These are phyloP conservation scores for Termitomyces sp. DNA, from an alignment of 768 basidiomycete genomes.

Conservation along the genomic window DNA sequence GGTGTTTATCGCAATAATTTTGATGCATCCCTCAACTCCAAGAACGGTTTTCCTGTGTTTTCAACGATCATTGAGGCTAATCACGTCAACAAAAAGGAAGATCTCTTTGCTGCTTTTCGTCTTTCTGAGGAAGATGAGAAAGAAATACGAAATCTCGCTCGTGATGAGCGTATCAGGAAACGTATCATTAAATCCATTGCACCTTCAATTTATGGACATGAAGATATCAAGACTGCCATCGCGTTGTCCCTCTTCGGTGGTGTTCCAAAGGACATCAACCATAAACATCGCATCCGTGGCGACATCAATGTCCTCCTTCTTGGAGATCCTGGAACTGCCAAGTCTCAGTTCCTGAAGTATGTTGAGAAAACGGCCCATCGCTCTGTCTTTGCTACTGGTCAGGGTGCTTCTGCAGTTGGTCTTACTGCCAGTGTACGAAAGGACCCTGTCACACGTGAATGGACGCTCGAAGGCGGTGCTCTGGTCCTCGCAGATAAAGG, in stretches of 20 bases:
- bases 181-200: constrained; percentile 98
- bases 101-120: constrained; percentile 96
- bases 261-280: constrained; percentile 92
- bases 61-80: constrained; percentile 98
- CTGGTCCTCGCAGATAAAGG: constrained; percentile 99
- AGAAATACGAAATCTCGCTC: constrained; percentile 82
- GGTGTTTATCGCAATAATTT: constrained; percentile 99
- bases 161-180: constrained; percentile 93
- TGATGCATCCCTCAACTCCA: constrained; percentile 95
- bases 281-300: constrained; percentile 94
- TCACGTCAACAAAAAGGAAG: constrained; percentile 98
- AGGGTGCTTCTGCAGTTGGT: constrained; percentile 98
- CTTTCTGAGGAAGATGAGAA: constrained; percentile 96
- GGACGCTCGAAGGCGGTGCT: constrained; percentile 98
- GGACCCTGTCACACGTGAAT: constrained; percentile 95
- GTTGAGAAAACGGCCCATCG: constrained; percentile 98
- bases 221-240: constrained; percentile 97
- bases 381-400: constrained; percentile 97
- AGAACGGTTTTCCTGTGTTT: constrained; percentile 99
- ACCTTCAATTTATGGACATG: constrained; percentile 98
- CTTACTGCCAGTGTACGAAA: constrained; percentile 98
- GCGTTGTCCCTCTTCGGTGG: constrained; percentile 95
- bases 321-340: constrained; percentile 98
- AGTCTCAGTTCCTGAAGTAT: constrained; percentile 98
- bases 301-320: constrained; percentile 97